Evolutionary conservation across 2,329 filamentous ascomycete species (phyloP).

Genomic region (Fusarium sp.): DNA sequence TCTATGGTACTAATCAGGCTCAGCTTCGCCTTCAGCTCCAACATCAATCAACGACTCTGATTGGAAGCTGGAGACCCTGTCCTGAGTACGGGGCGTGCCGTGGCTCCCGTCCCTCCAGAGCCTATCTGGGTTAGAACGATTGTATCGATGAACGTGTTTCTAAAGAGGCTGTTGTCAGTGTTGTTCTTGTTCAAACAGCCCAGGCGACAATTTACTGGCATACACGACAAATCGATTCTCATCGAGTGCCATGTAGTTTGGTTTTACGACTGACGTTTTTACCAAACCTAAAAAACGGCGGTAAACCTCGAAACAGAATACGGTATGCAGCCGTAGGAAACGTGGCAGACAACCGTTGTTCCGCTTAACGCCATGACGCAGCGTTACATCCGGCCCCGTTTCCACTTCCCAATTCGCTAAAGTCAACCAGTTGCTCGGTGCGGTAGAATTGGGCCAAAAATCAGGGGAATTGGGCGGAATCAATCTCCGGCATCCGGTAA

Average conservation of each 20-base stretch:
- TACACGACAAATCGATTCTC: neutral
- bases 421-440: conserved; percentile 45
- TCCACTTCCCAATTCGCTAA: conserved; percentile 40
- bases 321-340: conserved; percentile 22
- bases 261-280: neutral
- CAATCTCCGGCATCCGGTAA: conserved; percentile 41
- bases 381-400: conserved; percentile 29
- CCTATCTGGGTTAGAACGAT: conserved; percentile 22
- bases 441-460: conserved; percentile 18
- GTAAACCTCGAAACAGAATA: conserved; percentile 14
- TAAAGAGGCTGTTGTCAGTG: neutral
- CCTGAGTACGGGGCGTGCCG: conserved; percentile 38
- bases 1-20: neutral
- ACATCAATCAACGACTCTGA: conserved; percentile 24
- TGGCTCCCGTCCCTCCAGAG: conserved; percentile 42
- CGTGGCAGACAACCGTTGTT: conserved; percentile 28
- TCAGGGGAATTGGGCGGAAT: conserved; percentile 31
- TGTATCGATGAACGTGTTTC: conserved; percentile 12
- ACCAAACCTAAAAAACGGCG: conserved; percentile 3
- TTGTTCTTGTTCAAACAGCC: neutral
- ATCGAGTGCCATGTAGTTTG: neutral
- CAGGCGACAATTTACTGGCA: neutral
- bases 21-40: conserved; percentile 14
- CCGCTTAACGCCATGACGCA: conserved; percentile 37
- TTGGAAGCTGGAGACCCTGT: conserved; percentile 20